phyloP scores from a whole-genome alignment of 2,329 filamentous ascomycete species.

The Ustulina deusta region DNA sequence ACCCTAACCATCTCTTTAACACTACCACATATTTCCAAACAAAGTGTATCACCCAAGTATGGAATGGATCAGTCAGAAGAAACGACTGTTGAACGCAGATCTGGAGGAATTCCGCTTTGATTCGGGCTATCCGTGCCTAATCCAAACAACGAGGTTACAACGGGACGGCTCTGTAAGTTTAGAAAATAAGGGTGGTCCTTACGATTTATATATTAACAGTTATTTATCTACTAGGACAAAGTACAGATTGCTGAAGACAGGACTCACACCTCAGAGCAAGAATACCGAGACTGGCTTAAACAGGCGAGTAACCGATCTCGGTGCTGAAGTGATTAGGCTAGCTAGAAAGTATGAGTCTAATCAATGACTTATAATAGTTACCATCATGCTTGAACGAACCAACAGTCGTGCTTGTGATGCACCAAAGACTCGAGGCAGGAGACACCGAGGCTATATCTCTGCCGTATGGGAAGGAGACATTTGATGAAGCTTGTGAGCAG shows the following conservation, averaged over 20 bases:
- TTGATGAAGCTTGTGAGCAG: constrained; percentile 22
- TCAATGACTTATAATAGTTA: neutral
- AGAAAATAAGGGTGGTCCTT: neutral
- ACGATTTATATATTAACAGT: neutral
- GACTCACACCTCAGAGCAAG: constrained; percentile 8
- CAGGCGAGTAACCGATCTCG: constrained; percentile 8
- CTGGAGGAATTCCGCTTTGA: neutral
- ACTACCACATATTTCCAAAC: neutral
- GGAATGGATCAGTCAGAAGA: constrained; percentile 6
- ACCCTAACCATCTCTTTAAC: neutral
- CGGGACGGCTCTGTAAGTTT: constrained; percentile 5
- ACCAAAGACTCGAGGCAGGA: constrained; percentile 23
- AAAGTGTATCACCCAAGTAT: neutral
- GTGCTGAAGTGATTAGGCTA: neutral
- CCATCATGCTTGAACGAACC: constrained; percentile 14
- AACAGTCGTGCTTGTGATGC: constrained; percentile 34
- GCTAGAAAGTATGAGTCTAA: neutral
- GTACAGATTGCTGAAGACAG: neutral
- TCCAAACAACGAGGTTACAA: neutral
- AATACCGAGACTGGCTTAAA: constrained; percentile 26
- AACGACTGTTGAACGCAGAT: neutral
- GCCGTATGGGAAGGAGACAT: constrained; percentile 33
- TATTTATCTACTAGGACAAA: neutral
- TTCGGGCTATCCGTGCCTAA: neutral
- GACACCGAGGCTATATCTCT: constrained; percentile 26